Conservation (phyloP, 345 rosid genomes). For the Eucalyptus shirleyi region DNA sequence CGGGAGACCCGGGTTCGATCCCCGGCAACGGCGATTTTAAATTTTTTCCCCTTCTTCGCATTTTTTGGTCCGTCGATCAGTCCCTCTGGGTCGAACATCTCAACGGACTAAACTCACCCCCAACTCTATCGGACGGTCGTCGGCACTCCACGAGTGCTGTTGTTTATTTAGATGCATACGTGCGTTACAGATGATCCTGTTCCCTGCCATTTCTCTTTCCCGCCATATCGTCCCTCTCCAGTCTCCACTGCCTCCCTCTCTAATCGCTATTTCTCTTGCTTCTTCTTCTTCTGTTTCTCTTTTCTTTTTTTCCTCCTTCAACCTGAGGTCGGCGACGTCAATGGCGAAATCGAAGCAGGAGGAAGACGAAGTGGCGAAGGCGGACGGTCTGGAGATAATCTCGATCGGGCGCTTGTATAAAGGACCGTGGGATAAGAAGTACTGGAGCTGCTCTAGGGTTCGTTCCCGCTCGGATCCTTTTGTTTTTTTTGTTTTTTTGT, state of each 20-base stretch:
- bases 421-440: conserved; percentile 85
- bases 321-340: background rate
- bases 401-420: conserved; percentile 64
- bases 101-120: background rate
- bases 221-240: background rate
- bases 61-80: background rate
- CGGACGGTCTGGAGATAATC: conserved; percentile 60
- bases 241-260: background rate
- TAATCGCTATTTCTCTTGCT: background rate
- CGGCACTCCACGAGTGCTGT: background rate
- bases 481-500: no score
- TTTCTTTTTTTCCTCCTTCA: background rate
- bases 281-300: background rate
- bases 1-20: conserved; percentile 96
- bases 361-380: conserved; percentile 5
- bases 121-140: background rate
- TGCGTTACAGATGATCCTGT: background rate
- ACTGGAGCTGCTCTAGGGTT: conserved; percentile 98
- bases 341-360: conserved; percentile 32
- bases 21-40: conserved; percentile 67
- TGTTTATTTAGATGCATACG: background rate
- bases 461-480: background rate
- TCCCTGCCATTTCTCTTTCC: background rate
- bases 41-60: background rate
- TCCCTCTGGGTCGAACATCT: background rate